These are phyloP conservation scores for Eucalyptus grandis DNA, from an alignment of 345 rosid species.

Conservation along the genomic window DNA sequence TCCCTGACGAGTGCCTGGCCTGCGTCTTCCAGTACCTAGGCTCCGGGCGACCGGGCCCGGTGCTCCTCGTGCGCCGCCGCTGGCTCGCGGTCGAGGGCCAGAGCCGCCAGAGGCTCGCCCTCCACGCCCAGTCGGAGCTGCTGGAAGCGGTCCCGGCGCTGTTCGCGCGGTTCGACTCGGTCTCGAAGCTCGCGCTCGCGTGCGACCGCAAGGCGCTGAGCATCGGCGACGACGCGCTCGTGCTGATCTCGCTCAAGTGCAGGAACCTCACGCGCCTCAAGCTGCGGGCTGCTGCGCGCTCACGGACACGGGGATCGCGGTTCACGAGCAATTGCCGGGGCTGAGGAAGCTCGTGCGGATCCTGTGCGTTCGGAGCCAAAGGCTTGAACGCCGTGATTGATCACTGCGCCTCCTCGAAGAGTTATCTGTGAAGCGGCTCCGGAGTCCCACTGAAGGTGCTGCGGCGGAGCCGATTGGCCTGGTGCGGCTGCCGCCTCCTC, in stretches of 20 bases:
- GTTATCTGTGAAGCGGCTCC: slow-evolving; percentile 70
- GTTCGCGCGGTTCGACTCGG: slow-evolving; percentile 74
- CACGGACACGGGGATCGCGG: slow-evolving; percentile 57
- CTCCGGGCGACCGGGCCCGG: slow-evolving; percentile 40
- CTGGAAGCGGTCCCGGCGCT: slow-evolving; percentile 25
- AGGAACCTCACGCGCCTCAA: slow-evolving; percentile 64
- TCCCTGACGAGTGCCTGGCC: slow-evolving; percentile 87
- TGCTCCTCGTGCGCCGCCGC: slow-evolving; percentile 70
- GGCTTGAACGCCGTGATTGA: slow-evolving; percentile 83
- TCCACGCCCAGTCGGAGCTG: slow-evolving; percentile 65
- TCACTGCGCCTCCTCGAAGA: slow-evolving; percentile 65
- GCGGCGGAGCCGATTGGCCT: slow-evolving; percentile 48
- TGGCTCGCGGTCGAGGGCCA: slow-evolving; percentile 75
- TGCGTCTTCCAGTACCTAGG: slow-evolving; percentile 57
- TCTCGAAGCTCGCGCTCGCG: slow-evolving; percentile 76
- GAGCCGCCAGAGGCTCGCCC: slow-evolving; percentile 73
- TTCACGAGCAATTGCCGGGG: slow-evolving; percentile 56
- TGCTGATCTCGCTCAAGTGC: slow-evolving; percentile 54
- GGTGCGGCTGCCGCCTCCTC: slow-evolving; percentile 50
- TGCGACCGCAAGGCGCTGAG: slow-evolving; percentile 74
- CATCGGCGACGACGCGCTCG: slow-evolving; percentile 63
- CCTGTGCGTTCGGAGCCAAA: slow-evolving; percentile 69
- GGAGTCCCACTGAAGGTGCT: slow-evolving; percentile 41
- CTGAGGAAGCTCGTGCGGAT: slow-evolving; percentile 82
- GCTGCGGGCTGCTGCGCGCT: slow-evolving; percentile 72